Conservation (phyloP, 1,139 yeast genomes). For the Meyerozyma guilliermondii region DNA sequence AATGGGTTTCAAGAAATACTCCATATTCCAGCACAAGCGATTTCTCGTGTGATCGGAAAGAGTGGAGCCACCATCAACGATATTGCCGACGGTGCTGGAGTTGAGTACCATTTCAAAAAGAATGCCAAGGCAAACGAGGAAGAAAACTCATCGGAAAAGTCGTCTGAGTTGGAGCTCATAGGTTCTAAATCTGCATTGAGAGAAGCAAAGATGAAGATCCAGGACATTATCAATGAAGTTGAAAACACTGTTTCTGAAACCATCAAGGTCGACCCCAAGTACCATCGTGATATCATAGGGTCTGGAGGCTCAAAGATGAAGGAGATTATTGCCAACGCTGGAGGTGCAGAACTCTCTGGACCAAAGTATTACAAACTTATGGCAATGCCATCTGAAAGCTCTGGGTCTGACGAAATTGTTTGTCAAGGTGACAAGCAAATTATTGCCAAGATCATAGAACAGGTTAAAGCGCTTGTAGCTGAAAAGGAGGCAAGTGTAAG, state of each 20-base stretch:
- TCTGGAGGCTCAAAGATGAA: slow-evolving; percentile 72
- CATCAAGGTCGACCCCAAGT: slow-evolving; percentile 70
- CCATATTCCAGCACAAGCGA: slow-evolving; percentile 64
- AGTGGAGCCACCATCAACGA: slow-evolving; percentile 81
- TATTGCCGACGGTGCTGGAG: slow-evolving; percentile 75
- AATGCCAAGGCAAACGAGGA: slow-evolving; percentile 32
- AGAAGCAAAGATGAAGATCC: slow-evolving; percentile 63
- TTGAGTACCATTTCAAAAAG: slow-evolving; percentile 62
- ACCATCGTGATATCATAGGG: slow-evolving; percentile 79
- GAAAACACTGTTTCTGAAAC: slow-evolving; percentile 60
- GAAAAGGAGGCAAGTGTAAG: slow-evolving; percentile 60
- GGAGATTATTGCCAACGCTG: slow-evolving; percentile 74
- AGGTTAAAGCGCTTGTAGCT: slow-evolving; percentile 59
- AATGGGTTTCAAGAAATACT: slow-evolving; percentile 68
- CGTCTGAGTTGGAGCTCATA: slow-evolving; percentile 61
- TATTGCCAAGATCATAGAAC: slow-evolving; percentile 65
- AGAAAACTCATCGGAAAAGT: slow-evolving; percentile 45
- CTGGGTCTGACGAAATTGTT: slow-evolving; percentile 57
- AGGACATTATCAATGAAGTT: slow-evolving; percentile 59
- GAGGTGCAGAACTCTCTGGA: slow-evolving; percentile 55
- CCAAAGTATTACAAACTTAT: slow-evolving; percentile 52
- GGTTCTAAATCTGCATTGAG: slow-evolving; percentile 82
- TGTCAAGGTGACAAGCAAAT: slow-evolving; percentile 73
- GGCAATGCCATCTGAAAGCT: slow-evolving; percentile 69
- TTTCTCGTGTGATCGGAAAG: slow-evolving; percentile 86